Evolutionary conservation across 164 flowering plant genomes (phyloP).

Genomic region (Vitis cinerea): DNA sequence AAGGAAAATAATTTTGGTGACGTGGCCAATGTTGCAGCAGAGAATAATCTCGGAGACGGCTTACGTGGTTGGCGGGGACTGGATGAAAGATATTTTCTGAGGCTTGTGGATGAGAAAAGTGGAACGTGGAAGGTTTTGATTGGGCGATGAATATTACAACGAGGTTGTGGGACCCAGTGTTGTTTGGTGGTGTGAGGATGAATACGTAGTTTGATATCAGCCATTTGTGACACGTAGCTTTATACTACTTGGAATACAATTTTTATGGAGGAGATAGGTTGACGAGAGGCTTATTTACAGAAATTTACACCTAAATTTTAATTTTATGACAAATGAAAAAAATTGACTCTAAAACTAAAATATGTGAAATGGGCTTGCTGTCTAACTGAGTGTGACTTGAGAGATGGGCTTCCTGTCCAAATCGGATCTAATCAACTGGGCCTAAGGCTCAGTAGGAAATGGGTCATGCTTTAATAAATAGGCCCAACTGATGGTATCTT

Average conservation of each 20-base stretch:
- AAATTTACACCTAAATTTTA: too few species aligned
- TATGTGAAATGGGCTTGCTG: too few species aligned
- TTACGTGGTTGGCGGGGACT: constrained; percentile 25
- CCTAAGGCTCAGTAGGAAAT: too few species aligned
- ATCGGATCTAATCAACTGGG: too few species aligned
- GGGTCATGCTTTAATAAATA: too few species aligned
- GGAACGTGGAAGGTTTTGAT: constrained; percentile 24
- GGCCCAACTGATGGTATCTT: too few species aligned
- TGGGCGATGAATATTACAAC: constrained; percentile 1
- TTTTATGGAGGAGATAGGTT: background rate
- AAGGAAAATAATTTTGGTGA: constrained; percentile 1
- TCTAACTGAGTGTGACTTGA: too few species aligned
- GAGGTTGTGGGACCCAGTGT: constrained; percentile 10
- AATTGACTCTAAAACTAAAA: too few species aligned
- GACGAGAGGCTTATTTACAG: too few species aligned
- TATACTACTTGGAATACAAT: background rate
- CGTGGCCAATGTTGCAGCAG: constrained; percentile 26
- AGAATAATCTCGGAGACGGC: background rate
- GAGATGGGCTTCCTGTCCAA: too few species aligned
- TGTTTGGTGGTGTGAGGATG: constrained; percentile 13
- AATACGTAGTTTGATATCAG: constrained; percentile 22
- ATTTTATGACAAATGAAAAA: too few species aligned
- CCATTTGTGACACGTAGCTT: constrained; percentile 9
- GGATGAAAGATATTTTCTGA: constrained; percentile 22
- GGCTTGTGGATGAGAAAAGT: constrained; percentile 20